These are phyloP conservation scores for Trichoderma gracile DNA, from an alignment of 2,329 filamentous ascomycete species.

Conservation along the genomic window DNA sequence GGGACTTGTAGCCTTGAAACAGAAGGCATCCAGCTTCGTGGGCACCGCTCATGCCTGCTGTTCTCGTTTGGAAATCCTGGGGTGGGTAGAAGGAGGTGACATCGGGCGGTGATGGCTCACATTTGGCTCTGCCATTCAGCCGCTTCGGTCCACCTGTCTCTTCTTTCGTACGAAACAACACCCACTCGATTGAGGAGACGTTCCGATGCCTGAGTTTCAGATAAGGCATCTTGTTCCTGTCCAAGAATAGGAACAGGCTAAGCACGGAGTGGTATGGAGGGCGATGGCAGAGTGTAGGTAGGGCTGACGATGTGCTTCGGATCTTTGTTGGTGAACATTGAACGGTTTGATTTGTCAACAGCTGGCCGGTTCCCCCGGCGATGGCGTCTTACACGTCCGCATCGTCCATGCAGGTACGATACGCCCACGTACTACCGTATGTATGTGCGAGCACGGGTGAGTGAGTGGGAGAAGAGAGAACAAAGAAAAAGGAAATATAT, in stretches of 20 bases:
- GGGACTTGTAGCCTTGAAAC: slow-evolving; percentile 21
- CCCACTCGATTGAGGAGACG: background rate
- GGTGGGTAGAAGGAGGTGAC: background rate
- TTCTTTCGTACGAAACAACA: background rate
- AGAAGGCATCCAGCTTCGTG: slow-evolving; percentile 10
- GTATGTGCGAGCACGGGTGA: too few species aligned
- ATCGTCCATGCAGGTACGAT: background rate
- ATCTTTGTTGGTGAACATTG: background rate
- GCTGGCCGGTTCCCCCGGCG: slow-evolving; percentile 2
- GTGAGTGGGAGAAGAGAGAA: background rate
- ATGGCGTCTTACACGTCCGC: background rate
- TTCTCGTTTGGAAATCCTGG: slow-evolving; percentile 5
- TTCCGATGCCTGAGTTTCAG: slow-evolving; percentile 13
- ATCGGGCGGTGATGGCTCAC: slow-evolving; percentile 2
- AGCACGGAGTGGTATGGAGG: background rate
- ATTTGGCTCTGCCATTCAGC: slow-evolving; percentile 8
- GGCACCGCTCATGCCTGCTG: background rate
- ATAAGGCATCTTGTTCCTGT: background rate
- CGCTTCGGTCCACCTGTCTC: slow-evolving; percentile 4
- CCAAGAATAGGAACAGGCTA: background rate
- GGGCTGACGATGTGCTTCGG: slow-evolving; percentile 6
- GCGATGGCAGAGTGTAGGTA: background rate
- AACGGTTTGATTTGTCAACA: background rate
- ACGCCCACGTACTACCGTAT: too few species aligned
- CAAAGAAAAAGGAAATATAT: background rate